These are phyloP conservation scores for Penicillium cosmopolitanum DNA, from an alignment of 495 filamentous ascomycete species.

Conservation along the genomic window DNA sequence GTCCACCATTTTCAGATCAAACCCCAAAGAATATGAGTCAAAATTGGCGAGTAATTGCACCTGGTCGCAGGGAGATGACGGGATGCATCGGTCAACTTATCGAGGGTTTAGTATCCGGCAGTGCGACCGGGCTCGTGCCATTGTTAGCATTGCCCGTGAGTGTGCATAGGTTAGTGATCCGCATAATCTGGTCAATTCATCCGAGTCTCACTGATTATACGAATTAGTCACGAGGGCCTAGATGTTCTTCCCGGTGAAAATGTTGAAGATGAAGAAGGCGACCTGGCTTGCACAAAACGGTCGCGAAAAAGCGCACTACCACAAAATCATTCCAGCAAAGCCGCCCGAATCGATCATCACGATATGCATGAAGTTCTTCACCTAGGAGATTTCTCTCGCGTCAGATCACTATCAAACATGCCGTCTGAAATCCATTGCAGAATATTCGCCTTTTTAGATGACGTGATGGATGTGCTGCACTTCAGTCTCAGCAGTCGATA, in stretches of 20 bases:
- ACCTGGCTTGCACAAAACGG: constrained; percentile 15
- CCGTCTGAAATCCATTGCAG: constrained; percentile 19
- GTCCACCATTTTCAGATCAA: background rate
- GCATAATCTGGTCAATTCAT: background rate
- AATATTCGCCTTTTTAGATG: constrained; percentile 20
- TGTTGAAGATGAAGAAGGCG: constrained; percentile 22
- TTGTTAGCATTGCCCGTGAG: constrained; percentile 18
- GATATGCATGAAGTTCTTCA: background rate
- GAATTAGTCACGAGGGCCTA: constrained; percentile 5
- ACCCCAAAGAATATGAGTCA: constrained; percentile 6
- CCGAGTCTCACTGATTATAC: background rate
- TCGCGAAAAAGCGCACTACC: constrained; percentile 6
- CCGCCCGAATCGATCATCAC: constrained; percentile 17
- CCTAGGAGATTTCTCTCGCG: background rate
- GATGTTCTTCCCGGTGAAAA: constrained; percentile 20
- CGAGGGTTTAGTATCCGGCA: constrained; percentile 13
- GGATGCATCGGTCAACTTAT: constrained; percentile 12
- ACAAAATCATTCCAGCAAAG: constrained; percentile 17
- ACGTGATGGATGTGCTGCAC: constrained; percentile 14
- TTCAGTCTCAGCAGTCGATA: constrained; percentile 22
- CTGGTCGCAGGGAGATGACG: constrained; percentile 18
- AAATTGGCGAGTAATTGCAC: constrained; percentile 23
- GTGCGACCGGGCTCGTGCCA: constrained; percentile 16
- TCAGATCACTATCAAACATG: constrained; percentile 5
- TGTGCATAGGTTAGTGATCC: constrained; percentile 10